Evolutionary conservation across 352 stramenopile species (phyloP), one percentile per base, ranked within the genome.

Genomic region (Phytophthora aleatoria): DNA sequence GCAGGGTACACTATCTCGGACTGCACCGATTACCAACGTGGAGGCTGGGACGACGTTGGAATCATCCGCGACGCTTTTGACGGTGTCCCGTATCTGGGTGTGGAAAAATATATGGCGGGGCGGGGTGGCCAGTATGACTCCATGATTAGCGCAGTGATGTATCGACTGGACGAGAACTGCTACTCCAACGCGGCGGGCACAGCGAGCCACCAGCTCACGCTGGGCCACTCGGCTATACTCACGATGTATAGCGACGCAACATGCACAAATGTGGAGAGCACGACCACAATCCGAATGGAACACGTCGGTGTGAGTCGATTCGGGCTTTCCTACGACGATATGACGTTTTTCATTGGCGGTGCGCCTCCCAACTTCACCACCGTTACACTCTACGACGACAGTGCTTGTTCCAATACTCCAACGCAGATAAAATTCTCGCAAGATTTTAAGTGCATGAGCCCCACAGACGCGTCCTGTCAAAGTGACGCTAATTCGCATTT

Each of bases 101-200:
- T 61, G 28, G 42, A 67, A 28, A 55, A 38, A n/a, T 67, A 67
- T 20, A 15, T 33, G 5, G 2, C 27, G 1, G 33, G 43, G 1
- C 10, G 43, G 15, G 38, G 48, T 5, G 38, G 38, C 38, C 38
- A 8, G 5, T 24, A 24, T 43, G 35, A 59, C 8, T 38, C 13
- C 6, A n/a, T 65, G 5, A 39, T 9, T 16, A 48, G 27, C 10
- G 16, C 12, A 6, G 42, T 3, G 12, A 27, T 61, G n/a, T 61
- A 67, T 28, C 60, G 50, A 5, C 51, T 59, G 20, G 57, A 53
- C 11, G 57, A 65, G 15, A 65, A 59, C n/a, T 65, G 60, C 36
- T 42, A 67, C 30, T 1, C 60, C 7, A 67, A 67, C 15, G 43
- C 43, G 51, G 45, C 31, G 13, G 43, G 60, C 1, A 67, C 43